Evolutionary conservation across 345 rosid species (phyloP).

Genomic region (Passiflora organensis): DNA sequence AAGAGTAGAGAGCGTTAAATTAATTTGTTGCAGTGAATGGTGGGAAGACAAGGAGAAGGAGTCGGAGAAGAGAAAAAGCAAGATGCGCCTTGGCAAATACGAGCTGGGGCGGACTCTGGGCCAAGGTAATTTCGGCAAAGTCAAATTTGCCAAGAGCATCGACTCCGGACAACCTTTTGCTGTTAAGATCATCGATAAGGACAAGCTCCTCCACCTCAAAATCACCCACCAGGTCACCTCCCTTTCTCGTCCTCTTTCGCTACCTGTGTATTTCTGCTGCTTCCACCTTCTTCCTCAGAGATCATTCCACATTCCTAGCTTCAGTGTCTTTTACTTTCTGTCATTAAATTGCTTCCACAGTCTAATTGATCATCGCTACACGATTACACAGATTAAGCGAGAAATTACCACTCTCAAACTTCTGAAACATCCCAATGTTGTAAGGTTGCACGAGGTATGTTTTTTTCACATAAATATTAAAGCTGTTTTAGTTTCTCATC

Average conservation of each 20-base stretch:
- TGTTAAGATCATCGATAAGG: slow-evolving; percentile 80
- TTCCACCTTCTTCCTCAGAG: background rate
- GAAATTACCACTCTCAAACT: slow-evolving; percentile 86
- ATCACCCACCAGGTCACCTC: slow-evolving; percentile 62
- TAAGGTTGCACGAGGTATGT: slow-evolving; percentile 78
- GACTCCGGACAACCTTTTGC: slow-evolving; percentile 63
- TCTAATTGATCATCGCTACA: background rate
- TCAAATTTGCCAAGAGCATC: slow-evolving; percentile 58
- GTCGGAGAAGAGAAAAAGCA: slow-evolving; percentile 26
- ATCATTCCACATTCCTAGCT: background rate
- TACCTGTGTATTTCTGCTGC: background rate
- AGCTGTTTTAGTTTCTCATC: too few species aligned
- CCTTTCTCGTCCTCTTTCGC: too few species aligned
- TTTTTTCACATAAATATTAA: too few species aligned
- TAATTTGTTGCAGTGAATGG: slow-evolving; percentile 7
- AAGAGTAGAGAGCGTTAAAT: background rate
- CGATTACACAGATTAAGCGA: slow-evolving; percentile 61
- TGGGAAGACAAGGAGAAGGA: slow-evolving; percentile 12
- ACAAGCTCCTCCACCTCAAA: slow-evolving; percentile 53
- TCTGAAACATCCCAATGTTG: slow-evolving; percentile 83
- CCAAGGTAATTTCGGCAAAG: slow-evolving; percentile 91
- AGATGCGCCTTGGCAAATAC: slow-evolving; percentile 84
- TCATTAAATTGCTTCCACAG: background rate
- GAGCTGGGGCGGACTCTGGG: slow-evolving; percentile 86
- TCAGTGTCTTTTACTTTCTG: background rate